Evolutionary conservation across 2,329 filamentous ascomycete genomes (phyloP), one percentile per base, ranked within the genome.

Genomic region (Dendryphion nanum): DNA sequence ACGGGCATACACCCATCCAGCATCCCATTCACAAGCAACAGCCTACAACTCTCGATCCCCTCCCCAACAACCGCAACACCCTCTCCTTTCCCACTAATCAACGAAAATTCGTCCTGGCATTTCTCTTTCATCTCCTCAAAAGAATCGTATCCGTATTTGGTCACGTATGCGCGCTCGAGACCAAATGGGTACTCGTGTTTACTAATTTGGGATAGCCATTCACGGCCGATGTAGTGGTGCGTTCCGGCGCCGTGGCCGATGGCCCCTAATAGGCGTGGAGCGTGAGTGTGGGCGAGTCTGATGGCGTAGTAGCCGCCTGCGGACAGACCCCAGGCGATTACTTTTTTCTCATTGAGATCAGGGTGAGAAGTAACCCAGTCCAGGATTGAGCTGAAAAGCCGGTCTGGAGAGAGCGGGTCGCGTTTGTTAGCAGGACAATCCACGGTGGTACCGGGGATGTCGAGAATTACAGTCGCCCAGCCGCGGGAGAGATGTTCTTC

Each of bases 1-100:
- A 81, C 72, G 0, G 78, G 78, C 63, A 81, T 81, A 44, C 80
- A 79, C 55, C 78, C 77, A 54, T 81, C 78, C 19, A 75, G 61
- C 15, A 71, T 70, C 0, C 78, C 74, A 53, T 82, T 81, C 5
- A 81, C 71, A 6, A 81, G 57, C 38, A 81, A 55, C 36, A 79
- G 48, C 36, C 69, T 67, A 21, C 69, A 67, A 38, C 73, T 76
- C 24, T 60, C 55, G 19, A 67, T 61, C 33, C 69, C 72, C 15
- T 18, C 5, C 6, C 38, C 51, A 0, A 63, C 58, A 7, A 63
- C 59, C 2, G 59, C 51, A 10, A 63, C 58, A 18, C 76, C 70
- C 21, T 79, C 62, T 2, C 75, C 76, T 13, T 76, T 77, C 15
- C 73, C 72, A 20, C 67, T 64, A 1, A 81, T 53, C 5, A 80